Conservation (phyloP, 164 flowering plant species). For the Houttuynia cordata region DNA sequence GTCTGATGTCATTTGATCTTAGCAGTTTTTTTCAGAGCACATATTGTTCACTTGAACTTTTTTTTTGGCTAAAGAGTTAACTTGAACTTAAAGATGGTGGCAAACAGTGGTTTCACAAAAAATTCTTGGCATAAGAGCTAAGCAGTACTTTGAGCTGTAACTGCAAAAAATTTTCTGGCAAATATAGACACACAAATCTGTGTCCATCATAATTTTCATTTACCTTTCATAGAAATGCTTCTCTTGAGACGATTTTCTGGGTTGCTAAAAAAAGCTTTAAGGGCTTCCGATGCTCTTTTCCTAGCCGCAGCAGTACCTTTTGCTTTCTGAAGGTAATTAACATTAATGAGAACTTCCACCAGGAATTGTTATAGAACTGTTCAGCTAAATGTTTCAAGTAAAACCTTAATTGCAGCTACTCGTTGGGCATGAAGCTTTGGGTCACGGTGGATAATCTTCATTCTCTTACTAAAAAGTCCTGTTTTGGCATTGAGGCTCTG, state of each 20-base stretch:
- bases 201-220: neutral
- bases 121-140: neutral
- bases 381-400: neutral
- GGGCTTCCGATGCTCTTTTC: constrained; percentile 64
- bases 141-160: neutral
- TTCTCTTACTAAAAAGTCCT: constrained; percentile 80
- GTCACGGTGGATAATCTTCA: constrained; percentile 87
- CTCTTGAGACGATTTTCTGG: constrained; percentile 82
- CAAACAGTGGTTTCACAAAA: neutral
- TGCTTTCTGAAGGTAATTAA: constrained; percentile 42
- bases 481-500: constrained; percentile 98
- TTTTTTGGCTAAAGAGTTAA: too few relatives aligned
- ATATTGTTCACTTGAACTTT: neutral
- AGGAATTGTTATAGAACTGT: neutral
- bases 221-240: constrained; percentile 87
- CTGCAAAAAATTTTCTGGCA: neutral
- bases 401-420: constrained; percentile 92
- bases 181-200: neutral
- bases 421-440: constrained; percentile 84
- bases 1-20: too few relatives aligned
- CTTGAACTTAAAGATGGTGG: too few relatives aligned
- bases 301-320: constrained; percentile 82
- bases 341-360: neutral
- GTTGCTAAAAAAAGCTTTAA: constrained; percentile 65
- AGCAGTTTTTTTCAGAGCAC: neutral